Conservation (phyloP, 2,329 filamentous ascomycete species). For the Atkinsonella hypoxylon region DNA sequence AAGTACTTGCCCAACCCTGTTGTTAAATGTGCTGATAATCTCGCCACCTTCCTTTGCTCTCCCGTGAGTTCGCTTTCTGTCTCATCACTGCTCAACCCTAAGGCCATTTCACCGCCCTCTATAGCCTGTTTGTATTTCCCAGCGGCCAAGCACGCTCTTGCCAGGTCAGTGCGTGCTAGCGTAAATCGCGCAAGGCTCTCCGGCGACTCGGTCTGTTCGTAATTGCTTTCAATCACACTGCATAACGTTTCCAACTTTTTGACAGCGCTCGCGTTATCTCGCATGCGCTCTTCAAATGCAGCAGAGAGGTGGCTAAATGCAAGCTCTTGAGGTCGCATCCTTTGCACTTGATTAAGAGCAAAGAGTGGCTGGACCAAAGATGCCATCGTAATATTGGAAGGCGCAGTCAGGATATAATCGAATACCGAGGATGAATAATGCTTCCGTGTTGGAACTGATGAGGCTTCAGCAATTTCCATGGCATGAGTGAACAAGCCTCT, state of each 20-base stretch:
- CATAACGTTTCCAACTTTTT: constrained; percentile 55
- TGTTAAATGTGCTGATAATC: constrained; percentile 76
- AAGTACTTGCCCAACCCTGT: constrained; percentile 76
- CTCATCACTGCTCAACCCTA: constrained; percentile 66
- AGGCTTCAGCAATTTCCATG: constrained; percentile 79
- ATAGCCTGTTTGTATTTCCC: constrained; percentile 55
- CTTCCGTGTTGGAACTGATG: constrained; percentile 58
- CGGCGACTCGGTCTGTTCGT: constrained; percentile 70
- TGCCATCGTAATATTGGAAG: constrained; percentile 36
- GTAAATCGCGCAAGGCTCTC: constrained; percentile 65
- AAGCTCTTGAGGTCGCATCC: constrained; percentile 58
- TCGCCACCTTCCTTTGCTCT: constrained; percentile 55
- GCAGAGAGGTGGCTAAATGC: constrained; percentile 66
- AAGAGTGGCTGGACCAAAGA: constrained; percentile 79
- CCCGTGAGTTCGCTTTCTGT: constrained; percentile 52
- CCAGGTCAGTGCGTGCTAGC: constrained; percentile 75
- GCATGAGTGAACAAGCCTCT: constrained; percentile 83
- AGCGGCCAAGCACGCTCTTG: constrained; percentile 66
- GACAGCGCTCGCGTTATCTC: constrained; percentile 54
- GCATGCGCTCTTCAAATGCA: constrained; percentile 69
- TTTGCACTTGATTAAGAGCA: constrained; percentile 68
- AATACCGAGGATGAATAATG: constrained; percentile 76
- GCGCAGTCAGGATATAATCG: constrained; percentile 58
- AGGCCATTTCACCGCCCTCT: constrained; percentile 68
- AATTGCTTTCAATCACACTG: constrained; percentile 61